These are phyloP conservation scores for Hypoxylon fragiforme DNA, from an alignment of 495 filamentous ascomycete species.

Conservation along the genomic window DNA sequence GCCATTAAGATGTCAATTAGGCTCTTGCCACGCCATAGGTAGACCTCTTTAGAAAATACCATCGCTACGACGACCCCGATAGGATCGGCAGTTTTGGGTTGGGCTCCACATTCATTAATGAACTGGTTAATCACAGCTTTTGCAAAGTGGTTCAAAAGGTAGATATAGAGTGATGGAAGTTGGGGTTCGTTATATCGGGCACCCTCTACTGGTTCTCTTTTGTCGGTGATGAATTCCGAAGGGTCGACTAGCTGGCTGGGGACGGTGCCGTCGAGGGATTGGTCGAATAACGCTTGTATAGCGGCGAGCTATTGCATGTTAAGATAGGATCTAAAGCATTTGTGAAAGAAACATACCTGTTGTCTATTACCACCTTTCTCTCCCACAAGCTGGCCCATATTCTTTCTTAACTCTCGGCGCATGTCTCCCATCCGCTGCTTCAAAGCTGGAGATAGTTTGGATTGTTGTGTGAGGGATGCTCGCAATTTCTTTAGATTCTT, in stretches of 20 bases:
- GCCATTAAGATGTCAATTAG: constrained; percentile 88
- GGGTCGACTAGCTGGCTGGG: constrained; percentile 65
- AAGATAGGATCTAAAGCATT: background rate
- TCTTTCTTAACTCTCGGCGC: constrained; percentile 70
- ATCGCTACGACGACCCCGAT: constrained; percentile 75
- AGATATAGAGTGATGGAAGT: constrained; percentile 73
- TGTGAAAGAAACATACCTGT: constrained; percentile 49
- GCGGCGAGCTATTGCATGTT: constrained; percentile 44
- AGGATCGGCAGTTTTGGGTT: constrained; percentile 74
- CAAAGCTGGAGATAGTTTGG: constrained; percentile 48
- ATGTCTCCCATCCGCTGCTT: constrained; percentile 74
- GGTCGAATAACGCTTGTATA: constrained; percentile 47
- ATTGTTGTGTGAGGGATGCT: constrained; percentile 55
- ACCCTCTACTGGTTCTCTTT: constrained; percentile 56
- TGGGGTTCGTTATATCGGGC: constrained; percentile 56
- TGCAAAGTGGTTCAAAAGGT: constrained; percentile 78
- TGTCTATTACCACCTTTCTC: constrained; percentile 63
- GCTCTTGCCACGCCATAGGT: constrained; percentile 68
- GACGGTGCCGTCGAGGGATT: constrained; percentile 46
- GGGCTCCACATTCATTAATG: constrained; percentile 70
- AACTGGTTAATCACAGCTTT: constrained; percentile 79
- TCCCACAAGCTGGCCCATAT: constrained; percentile 72
- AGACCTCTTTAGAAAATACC: constrained; percentile 69
- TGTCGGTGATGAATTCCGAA: constrained; percentile 64
- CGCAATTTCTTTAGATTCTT: constrained; percentile 72